phyloP scores from a whole-genome alignment of 1,284 basidiomycete genomes.

The Exobasidium cylindrosporum region DNA sequence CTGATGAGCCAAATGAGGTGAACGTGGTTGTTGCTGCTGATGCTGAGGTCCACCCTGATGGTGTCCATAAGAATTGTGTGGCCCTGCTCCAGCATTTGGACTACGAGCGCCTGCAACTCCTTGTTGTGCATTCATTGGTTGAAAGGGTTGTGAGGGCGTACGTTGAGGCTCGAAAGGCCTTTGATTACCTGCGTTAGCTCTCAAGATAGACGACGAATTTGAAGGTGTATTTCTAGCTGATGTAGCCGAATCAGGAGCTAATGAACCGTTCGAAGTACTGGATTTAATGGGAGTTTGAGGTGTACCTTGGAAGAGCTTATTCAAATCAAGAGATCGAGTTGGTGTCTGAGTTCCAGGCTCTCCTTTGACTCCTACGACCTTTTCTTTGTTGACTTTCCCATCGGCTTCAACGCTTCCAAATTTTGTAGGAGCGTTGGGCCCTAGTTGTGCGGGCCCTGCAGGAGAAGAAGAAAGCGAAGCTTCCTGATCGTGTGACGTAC shows the following conservation, averaged over 20 bases:
- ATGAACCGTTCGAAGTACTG: slow-evolving; percentile 7
- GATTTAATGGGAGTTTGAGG: slow-evolving; percentile 23
- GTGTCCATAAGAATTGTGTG: slow-evolving; percentile 23
- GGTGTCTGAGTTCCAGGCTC: slow-evolving; percentile 10
- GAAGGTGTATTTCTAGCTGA: slow-evolving; percentile 23
- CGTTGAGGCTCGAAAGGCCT: slow-evolving; percentile 39
- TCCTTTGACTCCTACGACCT: slow-evolving; percentile 57
- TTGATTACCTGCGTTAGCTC: slow-evolving; percentile 30
- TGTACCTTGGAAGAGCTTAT: slow-evolving; percentile 52
- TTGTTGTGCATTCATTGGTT: slow-evolving; percentile 18
- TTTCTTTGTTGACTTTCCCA: slow-evolving; percentile 40
- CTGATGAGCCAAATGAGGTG: slow-evolving; percentile 37
- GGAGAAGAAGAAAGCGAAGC: slow-evolving; percentile 56
- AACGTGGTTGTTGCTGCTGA: slow-evolving; percentile 31
- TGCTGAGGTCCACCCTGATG: no score
- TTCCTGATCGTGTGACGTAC: slow-evolving; percentile 56
- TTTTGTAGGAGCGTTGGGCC: slow-evolving; percentile 51
- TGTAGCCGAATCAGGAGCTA: slow-evolving; percentile 16
- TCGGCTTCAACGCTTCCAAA: slow-evolving; percentile 54
- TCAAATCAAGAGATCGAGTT: slow-evolving; percentile 44
- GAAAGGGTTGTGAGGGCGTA: slow-evolving; percentile 30
- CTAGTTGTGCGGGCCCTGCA: slow-evolving; percentile 51
- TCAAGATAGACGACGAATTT: slow-evolving; percentile 21
- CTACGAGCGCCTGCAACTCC: slow-evolving; percentile 22
- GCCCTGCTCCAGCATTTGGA: slow-evolving; percentile 26